Evolutionary conservation across 2,329 filamentous ascomycete species (phyloP).

Genomic region (Botrytis hyacinthi): DNA sequence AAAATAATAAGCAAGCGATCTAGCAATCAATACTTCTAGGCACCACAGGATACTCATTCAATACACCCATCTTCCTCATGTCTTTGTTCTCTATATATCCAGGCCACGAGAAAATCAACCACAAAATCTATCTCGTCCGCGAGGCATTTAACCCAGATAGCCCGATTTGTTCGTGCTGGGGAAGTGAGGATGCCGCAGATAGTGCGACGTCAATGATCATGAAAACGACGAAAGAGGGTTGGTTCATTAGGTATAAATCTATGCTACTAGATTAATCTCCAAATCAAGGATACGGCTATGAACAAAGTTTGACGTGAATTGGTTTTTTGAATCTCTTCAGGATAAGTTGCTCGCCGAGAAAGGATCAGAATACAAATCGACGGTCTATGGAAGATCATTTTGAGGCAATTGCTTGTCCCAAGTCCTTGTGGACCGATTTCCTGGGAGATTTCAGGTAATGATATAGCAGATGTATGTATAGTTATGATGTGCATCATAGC

Average conservation of each 20-base stretch:
- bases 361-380: background rate
- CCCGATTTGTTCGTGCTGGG: accelerated
- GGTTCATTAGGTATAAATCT: background rate
- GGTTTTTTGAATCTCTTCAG: accelerated
- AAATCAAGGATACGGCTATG: accelerated
- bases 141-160: accelerated
- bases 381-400: background rate
- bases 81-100: background rate
- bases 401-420: background rate
- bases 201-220: background rate
- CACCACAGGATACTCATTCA: accelerated
- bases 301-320: accelerated
- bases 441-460: background rate
- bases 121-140: background rate
- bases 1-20: background rate
- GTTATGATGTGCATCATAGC: background rate
- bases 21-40: background rate
- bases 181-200: accelerated
- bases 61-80: background rate
- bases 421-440: too few relatives aligned
- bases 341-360: background rate
- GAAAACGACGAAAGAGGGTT: background rate
- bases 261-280: background rate
- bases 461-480: background rate
- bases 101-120: too few relatives aligned